phyloP scores from a whole-genome alignment of 441 rosid species.

The Eruca vesicaria region DNA sequence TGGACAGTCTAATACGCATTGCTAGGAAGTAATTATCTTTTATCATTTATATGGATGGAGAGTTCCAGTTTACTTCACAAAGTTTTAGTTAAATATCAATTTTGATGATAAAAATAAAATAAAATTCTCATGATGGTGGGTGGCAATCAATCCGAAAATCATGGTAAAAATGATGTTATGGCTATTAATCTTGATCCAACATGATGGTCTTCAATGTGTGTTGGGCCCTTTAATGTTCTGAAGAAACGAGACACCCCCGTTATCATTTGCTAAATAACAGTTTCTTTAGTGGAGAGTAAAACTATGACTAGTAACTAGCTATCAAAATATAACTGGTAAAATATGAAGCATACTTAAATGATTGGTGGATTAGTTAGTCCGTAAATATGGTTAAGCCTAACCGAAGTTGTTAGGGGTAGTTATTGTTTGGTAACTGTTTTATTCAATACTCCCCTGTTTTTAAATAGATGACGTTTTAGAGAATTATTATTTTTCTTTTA shows the following conservation, averaged over 20 bases:
- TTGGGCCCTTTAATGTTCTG: neutral
- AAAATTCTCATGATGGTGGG: neutral
- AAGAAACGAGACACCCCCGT: neutral
- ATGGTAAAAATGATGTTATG: conserved; percentile 3
- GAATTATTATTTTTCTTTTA: too few species aligned
- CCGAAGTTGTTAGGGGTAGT: neutral
- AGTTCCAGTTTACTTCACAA: too few species aligned
- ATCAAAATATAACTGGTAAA: neutral
- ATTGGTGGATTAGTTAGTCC: conserved; percentile 8
- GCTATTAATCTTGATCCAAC: neutral
- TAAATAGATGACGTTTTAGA: neutral
- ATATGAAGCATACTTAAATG: neutral
- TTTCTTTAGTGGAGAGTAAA: neutral
- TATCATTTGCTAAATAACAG: neutral
- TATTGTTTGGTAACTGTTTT: neutral
- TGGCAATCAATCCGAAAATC: conserved; percentile 4
- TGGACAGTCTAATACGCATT: too few species aligned
- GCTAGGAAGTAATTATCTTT: too few species aligned
- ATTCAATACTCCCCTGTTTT: too few species aligned
- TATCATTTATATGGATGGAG: too few species aligned
- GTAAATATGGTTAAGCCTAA: neutral
- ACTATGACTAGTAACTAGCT: neutral
- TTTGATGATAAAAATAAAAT: too few species aligned
- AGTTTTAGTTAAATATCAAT: too few species aligned
- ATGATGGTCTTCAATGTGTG: neutral